Base-by-base conservation (phyloP, 2,329 filamentous ascomycete genomes). In the Dothiorella sarmentorum region DNA sequence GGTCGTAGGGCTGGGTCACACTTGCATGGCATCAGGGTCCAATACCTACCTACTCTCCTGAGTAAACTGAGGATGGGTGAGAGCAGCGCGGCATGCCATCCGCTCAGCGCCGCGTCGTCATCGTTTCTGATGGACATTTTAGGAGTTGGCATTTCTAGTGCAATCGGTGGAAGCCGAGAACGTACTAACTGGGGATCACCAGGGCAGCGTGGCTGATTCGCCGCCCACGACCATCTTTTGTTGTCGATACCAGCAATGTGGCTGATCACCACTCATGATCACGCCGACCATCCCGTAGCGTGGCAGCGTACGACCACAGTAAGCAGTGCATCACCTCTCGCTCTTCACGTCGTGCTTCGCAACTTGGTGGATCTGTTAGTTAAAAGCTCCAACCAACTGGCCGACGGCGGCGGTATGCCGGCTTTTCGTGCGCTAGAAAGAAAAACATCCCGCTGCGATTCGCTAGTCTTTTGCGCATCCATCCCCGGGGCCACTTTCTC, bases 391-490 rank as follows among this genome's bases (percentile, higher is more conserved):
- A 11, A 4, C 10, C 49, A 18, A 53, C 27, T 33, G 49, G 33
- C 35, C 49, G 49, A 53, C 27, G 13, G 29, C 27, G 7, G 18
- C 27, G n/a, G n/a, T n/a, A n/a, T n/a, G 18, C n/a, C n/a, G 33
- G 24, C 22, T 15, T 15, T 17, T 24, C 31, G 15, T 20, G 18
- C 37, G 24, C 20, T 9, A 26, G 33, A n/a, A 29, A 53, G 18
- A 29, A 52, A 52, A 40, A 26, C 49, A 17, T 24, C 49, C 49
- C 27, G 49, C 49, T 53, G 31, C 49, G 15, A 53, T 53, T 53
- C 35, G 35, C 49, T 42, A 40, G 49, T 22, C 49, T 40, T 53
- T 40, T 29, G 49, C 49, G 49, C 49, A 38, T 53, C 24, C n/a
- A n/a, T n/a, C n/a, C n/a, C 49, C 18, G 33, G 49, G 27, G 49